Base-by-base conservation (phyloP, 2,329 filamentous ascomycete genomes). In the Neurospora crassa region DNA sequence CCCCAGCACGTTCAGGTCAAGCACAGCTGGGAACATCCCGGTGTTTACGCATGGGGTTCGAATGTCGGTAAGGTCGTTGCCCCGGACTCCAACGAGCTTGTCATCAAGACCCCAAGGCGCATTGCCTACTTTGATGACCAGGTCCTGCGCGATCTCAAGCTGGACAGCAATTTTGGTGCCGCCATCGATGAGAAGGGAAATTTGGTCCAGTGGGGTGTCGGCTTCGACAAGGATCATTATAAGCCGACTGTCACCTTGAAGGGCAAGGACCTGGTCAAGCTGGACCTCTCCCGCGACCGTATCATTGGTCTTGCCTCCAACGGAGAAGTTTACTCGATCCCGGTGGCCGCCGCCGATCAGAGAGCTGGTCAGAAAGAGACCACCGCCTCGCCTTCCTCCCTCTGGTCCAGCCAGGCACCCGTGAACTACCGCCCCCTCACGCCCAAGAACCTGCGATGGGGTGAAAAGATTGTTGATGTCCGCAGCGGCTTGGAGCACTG, bases 21-120 rank as follows among this genome's bases (percentile, higher is more conserved):
- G 82, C 89, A 88, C 78, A 96, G 92, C 80, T 89, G 87, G 86
- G 88, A 89, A 80, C 90, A 92, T 72, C 95, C 96, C 0, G 96
- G 94, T 1, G 91, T 98, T 0, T 98, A 97, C 81, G 89, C 91
- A 5, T 99, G 96, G 95, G 96, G 96, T 0, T 93, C 91, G 20
- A 99, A 99, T 77, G 84, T 84, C 18, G 93, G 94, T 72, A 88
- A 87, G 76, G 94, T 97, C n/a, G 92, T 92, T 45, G 94, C 94
- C 59, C 94, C 94, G 0, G 90, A 91, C 74, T 95, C 92, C 10
- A 86, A 91, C 69, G 94, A 97, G 70, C 83, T 84, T 40, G 87
- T 90, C 73, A 85, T 98, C 79, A 97, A 97, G 82, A 89, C 87
- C 1, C 94, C 96, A 16, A 85, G 91, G 72, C 87, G 94, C 72